Evolutionary conservation across 192 early-diverging fungal species (phyloP), one percentile per base, ranked within the genome.

Genomic region (Chytriomyces confervae): DNA sequence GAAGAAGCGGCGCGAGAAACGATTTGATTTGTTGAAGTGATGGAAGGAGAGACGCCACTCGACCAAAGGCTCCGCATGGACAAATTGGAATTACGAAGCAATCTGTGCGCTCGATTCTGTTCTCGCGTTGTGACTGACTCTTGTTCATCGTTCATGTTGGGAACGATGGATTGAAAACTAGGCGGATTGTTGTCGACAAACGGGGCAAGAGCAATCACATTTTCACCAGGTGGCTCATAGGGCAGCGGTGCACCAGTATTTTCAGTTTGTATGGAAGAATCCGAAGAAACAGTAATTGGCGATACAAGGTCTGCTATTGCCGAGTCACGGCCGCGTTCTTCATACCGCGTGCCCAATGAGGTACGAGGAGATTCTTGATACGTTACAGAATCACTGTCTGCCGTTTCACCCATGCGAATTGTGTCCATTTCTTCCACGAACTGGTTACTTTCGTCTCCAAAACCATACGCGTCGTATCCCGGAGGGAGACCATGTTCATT

Each of bases 131-230:
- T 13, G 20, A 57, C 5, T 20, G 16, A 57, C 0, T 57, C 53
- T 20, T n/a, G 53, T n/a, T n/a, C 53, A n/a, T 57, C 20, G 16
- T 2, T 57, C 53, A 57, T 2, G 3, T 20, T 57, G 20, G 16
- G 53, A 20, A 57, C 2, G 53, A 57, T 13, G 53, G 16, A n/a
- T 2, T 57, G 69, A 50, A 74, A 74, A n/a, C 60, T 62, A 6
- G 72, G 72, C 29, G 72, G 72, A 62, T 74, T 74, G 72, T 74
- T 74, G 46, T 74, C 72, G 2, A 62, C 43, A 45, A 74, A 74
- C 36, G 72, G 72, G n/a, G 36, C 13, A 8, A 74, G 46, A 11
- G 61, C 20, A 49, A 74, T 74, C 60, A 74, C 72, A 45, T 63
- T 61, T 10, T 74, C 72, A 0, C 61, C 72, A n/a, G 72, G 72